Evolutionary conservation across 148 eudicot genomes (phyloP).

Genomic region (Dianthus caryophyllus): DNA sequence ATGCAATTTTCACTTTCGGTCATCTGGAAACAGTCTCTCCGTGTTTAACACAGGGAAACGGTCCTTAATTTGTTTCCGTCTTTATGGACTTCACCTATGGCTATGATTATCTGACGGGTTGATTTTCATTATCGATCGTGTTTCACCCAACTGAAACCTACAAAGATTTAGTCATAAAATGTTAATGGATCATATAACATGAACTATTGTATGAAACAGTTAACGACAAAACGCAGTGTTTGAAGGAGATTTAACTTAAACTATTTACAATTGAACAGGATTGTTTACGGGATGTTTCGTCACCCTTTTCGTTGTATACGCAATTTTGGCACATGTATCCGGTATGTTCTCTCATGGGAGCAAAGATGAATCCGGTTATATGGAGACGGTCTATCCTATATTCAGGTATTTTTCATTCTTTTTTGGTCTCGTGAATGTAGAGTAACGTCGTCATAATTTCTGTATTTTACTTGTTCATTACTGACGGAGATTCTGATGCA

Average conservation of each 20-base stretch:
- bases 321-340: conserved; percentile 66
- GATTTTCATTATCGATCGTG: conserved; percentile 7
- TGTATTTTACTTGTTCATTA: not conserved
- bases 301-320: conserved; percentile 64
- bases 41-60: no score
- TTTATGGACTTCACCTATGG: not conserved
- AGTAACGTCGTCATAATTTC: not conserved
- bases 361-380: conserved; percentile 43
- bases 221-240: not conserved
- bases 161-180: no score
- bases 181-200: not conserved
- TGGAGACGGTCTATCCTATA: conserved; percentile 89
- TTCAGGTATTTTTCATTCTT: conserved; percentile 53
- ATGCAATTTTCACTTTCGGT: no score
- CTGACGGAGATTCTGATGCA: conserved; percentile 30
- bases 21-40: no score
- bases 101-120: conserved; percentile 6
- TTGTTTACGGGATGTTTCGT: conserved; percentile 83
- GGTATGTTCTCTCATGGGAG: conserved; percentile 65
- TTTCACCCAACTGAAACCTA: not conserved
- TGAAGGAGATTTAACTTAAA: not conserved
- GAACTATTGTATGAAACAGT: not conserved
- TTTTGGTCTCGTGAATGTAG: not conserved
- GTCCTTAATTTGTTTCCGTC: not conserved
- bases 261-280: conserved; percentile 43